Evolutionary conservation across 306 rosid genomes (phyloP).

Genomic region (Cucumis sativus): Cucumber_9930_V3 NC_026660.2:5003501-5004000

Average conservation of each 20-base stretch:
- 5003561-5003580: constrained; percentile 6
- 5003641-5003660: constrained; percentile 15
- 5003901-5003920: constrained; percentile 1
- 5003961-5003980: not conserved
- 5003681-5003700: not conserved
- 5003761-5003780: not conserved
- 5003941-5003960: constrained; percentile 12
- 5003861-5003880: not conserved
- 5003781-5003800: not conserved
- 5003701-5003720: constrained; percentile 6
- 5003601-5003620: not conserved
- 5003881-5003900: not conserved
- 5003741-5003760: constrained; percentile 38
- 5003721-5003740: constrained; percentile 8
- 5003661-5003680: not conserved
- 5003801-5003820: not conserved
- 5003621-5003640: constrained; percentile 3
- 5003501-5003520: not conserved
- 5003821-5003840: not conserved
- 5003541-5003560: constrained; percentile 3
- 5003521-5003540: not conserved
- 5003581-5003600: not conserved
- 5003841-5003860: not conserved
- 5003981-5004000: not conserved
- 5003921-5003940: not conserved